Evolutionary conservation across 148 eudicot genomes (phyloP).

Genomic region (Suaeda aralocaspica): DNA sequence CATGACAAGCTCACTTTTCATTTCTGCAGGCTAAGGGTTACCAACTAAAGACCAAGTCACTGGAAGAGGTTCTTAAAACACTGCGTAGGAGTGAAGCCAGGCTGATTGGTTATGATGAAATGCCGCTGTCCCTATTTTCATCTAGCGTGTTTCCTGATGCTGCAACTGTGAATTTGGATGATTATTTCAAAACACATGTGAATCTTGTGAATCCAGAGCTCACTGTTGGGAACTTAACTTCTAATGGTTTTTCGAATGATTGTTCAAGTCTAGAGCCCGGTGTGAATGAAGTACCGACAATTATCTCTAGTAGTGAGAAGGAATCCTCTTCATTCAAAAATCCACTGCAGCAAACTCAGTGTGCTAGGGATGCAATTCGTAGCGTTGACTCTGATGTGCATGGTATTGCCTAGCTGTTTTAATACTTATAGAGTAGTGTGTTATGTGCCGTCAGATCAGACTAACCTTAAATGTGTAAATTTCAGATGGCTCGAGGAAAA

Average conservation of each 20-base stretch:
- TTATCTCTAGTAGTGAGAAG: constrained; percentile 6
- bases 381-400: constrained; percentile 18
- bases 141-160: constrained; percentile 24
- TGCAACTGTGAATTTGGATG: constrained; percentile 34
- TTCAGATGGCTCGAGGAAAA: constrained; percentile 37
- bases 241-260: constrained; percentile 25
- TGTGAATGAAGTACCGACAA: constrained; percentile 1
- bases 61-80: constrained; percentile 58
- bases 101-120: constrained; percentile 83
- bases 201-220: constrained; percentile 22
- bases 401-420: constrained; percentile 11
- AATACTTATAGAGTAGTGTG: no score
- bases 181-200: constrained; percentile 26
- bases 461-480: neutral
- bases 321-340: constrained; percentile 19
- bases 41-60: constrained; percentile 49
- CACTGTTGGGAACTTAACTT: constrained; percentile 16
- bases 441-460: neutral
- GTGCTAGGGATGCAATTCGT: constrained; percentile 6
- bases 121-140: constrained; percentile 37
- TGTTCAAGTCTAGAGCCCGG: constrained; percentile 14
- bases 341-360: constrained; percentile 20
- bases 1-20: constrained; percentile 3
- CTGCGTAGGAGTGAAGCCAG: constrained; percentile 49
- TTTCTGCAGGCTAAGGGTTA: constrained; percentile 71